Percentiles rank a stretch among this genome's conserved stretches.
Evolutionary conservation across 2,329 filamentous ascomycete genomes (phyloP).

Genomic region (Ceratocystis cacaofunesta): DNA sequence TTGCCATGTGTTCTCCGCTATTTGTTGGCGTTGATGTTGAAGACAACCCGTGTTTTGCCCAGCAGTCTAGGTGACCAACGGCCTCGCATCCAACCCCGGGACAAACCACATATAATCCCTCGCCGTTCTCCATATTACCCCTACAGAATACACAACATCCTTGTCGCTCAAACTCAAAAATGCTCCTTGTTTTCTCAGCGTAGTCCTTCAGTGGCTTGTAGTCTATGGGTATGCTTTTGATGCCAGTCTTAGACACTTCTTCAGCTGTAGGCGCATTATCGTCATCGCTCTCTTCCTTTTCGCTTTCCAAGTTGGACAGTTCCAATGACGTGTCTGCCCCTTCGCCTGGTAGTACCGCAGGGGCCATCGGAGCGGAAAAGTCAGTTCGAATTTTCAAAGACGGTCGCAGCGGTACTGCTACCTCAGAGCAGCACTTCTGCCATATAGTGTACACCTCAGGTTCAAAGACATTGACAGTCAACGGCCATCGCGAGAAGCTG

Average conservation of each 20-base stretch:
- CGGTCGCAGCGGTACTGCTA: conserved; percentile 32
- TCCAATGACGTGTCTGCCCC: conserved; percentile 2
- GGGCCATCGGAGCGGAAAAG: conserved; percentile 26
- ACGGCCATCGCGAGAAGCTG: conserved; percentile 72
- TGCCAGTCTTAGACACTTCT: conserved; percentile 28
- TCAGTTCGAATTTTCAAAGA: conserved; percentile 44
- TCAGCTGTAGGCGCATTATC: not conserved
- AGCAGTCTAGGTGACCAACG: conserved; percentile 46
- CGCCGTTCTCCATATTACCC: conserved; percentile 29
- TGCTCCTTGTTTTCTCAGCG: conserved; percentile 38
- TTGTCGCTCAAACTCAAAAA: conserved; percentile 42
- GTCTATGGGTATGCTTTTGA: conserved; percentile 40
- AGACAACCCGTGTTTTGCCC: conserved; percentile 37
- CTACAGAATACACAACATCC: conserved; percentile 40
- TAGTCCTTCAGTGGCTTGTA: conserved; percentile 39
- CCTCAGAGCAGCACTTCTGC: conserved; percentile 40
- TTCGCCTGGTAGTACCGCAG: not conserved
- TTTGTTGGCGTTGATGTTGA: conserved; percentile 20
- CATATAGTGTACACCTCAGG: conserved; percentile 55
- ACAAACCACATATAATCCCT: conserved; percentile 43
- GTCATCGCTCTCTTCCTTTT: not conserved
- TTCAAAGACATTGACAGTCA: conserved; percentile 65
- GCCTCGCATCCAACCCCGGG: conserved; percentile 38
- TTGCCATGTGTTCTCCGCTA: conserved; percentile 23
- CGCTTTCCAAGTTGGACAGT: not conserved